Conservation (phyloP, 1,284 basidiomycete genomes). For the Ganoderma multipileum region DNA sequence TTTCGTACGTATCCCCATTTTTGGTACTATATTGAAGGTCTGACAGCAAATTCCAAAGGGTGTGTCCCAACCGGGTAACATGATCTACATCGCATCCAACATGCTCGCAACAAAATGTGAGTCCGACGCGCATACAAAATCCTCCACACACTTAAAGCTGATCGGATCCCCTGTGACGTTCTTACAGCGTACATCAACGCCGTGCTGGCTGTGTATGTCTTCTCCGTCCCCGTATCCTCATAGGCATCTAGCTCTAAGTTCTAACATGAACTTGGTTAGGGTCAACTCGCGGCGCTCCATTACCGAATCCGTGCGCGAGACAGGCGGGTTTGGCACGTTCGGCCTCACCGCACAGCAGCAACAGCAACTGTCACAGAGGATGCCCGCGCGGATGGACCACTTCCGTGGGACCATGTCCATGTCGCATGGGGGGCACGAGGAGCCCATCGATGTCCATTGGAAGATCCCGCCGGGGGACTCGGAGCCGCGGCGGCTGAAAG, state of each 20-base stretch:
- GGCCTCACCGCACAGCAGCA: not conserved
- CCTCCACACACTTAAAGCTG: not conserved
- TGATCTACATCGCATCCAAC: constrained; percentile 5
- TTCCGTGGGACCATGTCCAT: not conserved
- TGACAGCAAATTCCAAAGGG: not conserved
- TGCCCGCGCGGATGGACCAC: not conserved
- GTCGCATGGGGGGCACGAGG: not conserved
- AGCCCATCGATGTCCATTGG: not conserved
- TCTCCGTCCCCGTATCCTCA: not conserved
- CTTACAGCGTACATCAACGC: not conserved
- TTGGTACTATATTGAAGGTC: not conserved
- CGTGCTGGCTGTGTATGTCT: constrained; percentile 1
- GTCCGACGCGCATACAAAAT: not conserved
- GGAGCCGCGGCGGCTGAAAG: not conserved
- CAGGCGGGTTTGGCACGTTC: constrained; percentile 2
- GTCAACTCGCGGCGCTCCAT: not conserved
- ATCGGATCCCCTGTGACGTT: no score
- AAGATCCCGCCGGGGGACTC: not conserved
- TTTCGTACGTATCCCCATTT: not conserved
- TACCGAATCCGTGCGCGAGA: not conserved
- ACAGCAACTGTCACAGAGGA: not conserved
- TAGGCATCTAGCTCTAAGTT: not conserved
- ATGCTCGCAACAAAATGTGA: constrained; percentile 8
- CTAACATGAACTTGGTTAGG: not conserved
- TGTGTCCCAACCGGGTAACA: not conserved